A percentile compares a stretch with the other conserved stretches of the same genome.
Conservation (phyloP, 371 early-diverging fungal genomes). For the Mortierella sp. region DNA sequence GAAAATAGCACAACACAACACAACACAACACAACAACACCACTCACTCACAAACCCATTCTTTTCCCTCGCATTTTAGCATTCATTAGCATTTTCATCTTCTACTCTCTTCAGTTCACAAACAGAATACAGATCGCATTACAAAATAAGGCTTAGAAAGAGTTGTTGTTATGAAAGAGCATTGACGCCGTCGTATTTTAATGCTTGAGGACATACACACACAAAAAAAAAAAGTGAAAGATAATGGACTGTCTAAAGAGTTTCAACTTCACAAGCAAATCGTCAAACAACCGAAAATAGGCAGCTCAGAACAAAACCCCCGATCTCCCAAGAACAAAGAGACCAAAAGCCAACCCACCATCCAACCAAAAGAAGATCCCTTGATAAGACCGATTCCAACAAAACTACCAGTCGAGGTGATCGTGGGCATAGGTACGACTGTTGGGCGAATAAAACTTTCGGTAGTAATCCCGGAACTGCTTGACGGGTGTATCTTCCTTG, state of each 20-base stretch:
- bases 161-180: background rate
- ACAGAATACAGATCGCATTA: background rate
- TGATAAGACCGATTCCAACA: background rate
- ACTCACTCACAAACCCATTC: too few relatives aligned
- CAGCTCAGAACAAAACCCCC: background rate
- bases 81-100: background rate
- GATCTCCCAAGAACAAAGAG: background rate
- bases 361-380: background rate
- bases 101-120: background rate
- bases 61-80: background rate
- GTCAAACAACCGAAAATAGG: background rate
- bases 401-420: slow-evolving; percentile 43
- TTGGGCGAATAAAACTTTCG: slow-evolving; percentile 57
- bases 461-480: slow-evolving; percentile 56
- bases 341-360: background rate
- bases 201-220: background rate
- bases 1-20: background rate
- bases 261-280: background rate
- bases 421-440: slow-evolving; percentile 56
- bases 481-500: slow-evolving; percentile 54
- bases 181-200: background rate
- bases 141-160: too few relatives aligned
- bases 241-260: background rate
- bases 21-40: too few relatives aligned
- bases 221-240: background rate